Evolutionary conservation across 352 stramenopile species (phyloP).

Genomic region (Phytophthora ramorum): DNA sequence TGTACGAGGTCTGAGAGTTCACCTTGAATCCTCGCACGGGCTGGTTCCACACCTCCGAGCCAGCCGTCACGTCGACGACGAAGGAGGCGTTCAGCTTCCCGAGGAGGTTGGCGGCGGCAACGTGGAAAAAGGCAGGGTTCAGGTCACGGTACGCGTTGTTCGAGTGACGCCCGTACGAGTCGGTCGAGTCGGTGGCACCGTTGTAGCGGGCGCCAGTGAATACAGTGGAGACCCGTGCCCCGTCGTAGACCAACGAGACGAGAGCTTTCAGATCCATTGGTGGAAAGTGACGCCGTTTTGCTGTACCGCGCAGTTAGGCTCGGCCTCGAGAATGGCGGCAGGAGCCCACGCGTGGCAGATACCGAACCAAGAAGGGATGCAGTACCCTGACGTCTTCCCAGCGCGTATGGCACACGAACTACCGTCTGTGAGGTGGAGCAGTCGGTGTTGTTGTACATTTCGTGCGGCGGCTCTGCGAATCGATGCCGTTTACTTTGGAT

Average conservation of each 20-base stretch:
- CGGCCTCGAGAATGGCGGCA: conserved; percentile 45
- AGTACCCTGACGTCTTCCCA: conserved; percentile 43
- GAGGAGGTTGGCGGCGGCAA: conserved; percentile 56
- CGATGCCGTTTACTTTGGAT: conserved; percentile 42
- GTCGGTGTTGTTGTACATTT: conserved; percentile 36
- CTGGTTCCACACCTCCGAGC: conserved; percentile 66
- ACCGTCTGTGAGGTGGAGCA: conserved; percentile 25
- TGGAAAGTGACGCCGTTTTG: conserved; percentile 59
- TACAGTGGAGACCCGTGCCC: conserved; percentile 29
- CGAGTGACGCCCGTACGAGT: conserved; percentile 55
- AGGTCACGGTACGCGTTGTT: conserved; percentile 53
- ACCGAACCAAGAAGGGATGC: conserved; percentile 53
- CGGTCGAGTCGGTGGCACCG: conserved; percentile 20
- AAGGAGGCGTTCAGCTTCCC: conserved; percentile 45
- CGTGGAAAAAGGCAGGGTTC: conserved; percentile 60
- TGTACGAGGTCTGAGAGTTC: conserved; percentile 39
- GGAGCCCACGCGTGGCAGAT: conserved; percentile 61
- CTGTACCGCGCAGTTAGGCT: conserved; percentile 52
- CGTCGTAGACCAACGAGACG: conserved; percentile 51
- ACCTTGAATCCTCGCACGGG: conserved; percentile 56
- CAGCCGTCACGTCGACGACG: conserved; percentile 46
- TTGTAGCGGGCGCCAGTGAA: conserved; percentile 55
- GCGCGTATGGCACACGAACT: conserved; percentile 41
- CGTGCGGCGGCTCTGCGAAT: conserved; percentile 26
- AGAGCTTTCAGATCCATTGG: conserved; percentile 60